Evolutionary conservation across 768 basidiomycete species (phyloP).

Genomic region (Boletus tylopilopsis): DNA sequence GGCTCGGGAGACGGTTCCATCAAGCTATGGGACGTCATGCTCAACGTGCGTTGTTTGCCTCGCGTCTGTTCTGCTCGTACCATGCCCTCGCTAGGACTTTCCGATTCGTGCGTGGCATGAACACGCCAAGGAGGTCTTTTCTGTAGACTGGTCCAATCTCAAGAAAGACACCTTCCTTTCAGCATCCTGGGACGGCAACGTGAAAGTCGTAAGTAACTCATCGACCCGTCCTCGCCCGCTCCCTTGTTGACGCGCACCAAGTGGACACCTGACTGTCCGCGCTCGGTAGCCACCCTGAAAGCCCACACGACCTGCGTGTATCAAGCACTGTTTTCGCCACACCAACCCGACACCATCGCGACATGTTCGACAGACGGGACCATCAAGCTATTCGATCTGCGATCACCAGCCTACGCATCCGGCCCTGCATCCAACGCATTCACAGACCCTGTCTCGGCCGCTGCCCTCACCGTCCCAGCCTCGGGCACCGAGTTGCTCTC

Average conservation of each 20-base stretch:
- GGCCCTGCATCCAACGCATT: conserved; percentile 53
- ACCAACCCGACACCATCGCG: conserved; percentile 75
- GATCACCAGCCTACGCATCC: conserved; percentile 55
- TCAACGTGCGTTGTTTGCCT: conserved; percentile 56
- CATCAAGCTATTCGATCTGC: conserved; percentile 77
- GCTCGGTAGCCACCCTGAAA: conserved; percentile 76
- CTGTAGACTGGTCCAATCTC: conserved; percentile 93
- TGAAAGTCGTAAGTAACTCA: conserved; percentile 71
- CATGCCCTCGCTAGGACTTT: conserved; percentile 56
- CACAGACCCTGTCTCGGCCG: conserved; percentile 62
- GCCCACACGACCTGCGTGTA: conserved; percentile 87
- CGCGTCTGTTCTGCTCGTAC: neutral
- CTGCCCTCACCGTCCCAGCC: conserved; percentile 74
- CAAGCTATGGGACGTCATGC: conserved; percentile 84
- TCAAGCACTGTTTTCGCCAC: conserved; percentile 89
- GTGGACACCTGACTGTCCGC: conserved; percentile 85
- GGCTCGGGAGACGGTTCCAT: conserved; percentile 90
- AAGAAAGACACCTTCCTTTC: conserved; percentile 86
- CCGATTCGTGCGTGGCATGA: conserved; percentile 94
- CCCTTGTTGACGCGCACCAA: conserved; percentile 27
- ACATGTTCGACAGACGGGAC: conserved; percentile 88
- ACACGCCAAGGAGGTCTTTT: conserved; percentile 89
- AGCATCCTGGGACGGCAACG: conserved; percentile 86
- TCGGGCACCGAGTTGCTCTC: conserved; percentile 75
- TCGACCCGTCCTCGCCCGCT: neutral